A percentile compares a stretch with the other conserved stretches of the same genome.
These are phyloP conservation scores for Biscutella laevigata DNA, from an alignment of 441 rosid species.

Conservation along the genomic window DNA sequence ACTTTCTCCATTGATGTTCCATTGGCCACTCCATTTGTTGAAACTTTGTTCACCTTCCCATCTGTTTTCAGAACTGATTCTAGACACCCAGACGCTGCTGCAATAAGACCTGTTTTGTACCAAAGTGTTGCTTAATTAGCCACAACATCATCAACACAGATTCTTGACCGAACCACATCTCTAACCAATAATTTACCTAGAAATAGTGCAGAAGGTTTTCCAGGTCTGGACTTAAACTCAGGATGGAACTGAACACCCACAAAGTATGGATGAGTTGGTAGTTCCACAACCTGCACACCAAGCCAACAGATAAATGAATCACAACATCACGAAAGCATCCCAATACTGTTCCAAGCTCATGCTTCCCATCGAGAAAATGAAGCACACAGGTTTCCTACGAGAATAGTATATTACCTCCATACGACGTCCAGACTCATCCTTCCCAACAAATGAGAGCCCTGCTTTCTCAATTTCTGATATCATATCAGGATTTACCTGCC, in stretches of 20 bases:
- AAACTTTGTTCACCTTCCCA: constrained; percentile 26
- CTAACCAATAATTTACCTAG: constrained; percentile 38
- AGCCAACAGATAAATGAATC: constrained; percentile 4
- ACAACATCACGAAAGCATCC: neutral
- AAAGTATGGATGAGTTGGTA: constrained; percentile 73
- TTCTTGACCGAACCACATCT: too few species aligned
- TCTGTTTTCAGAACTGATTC: constrained; percentile 37
- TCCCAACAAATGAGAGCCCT: constrained; percentile 77
- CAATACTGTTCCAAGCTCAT: neutral
- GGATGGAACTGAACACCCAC: constrained; percentile 94
- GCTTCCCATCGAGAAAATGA: too few species aligned
- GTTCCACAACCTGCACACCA: constrained; percentile 62
- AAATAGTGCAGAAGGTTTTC: constrained; percentile 81
- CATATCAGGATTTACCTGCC: constrained; percentile 83
- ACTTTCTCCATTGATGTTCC: constrained; percentile 33
- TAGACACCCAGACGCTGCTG: constrained; percentile 72
- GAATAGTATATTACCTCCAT: constrained; percentile 54
- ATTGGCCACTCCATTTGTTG: constrained; percentile 33
- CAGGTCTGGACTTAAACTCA: constrained; percentile 90
- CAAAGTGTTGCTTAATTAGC: neutral
- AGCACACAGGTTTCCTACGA: neutral
- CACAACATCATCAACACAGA: constrained; percentile 7
- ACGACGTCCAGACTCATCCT: constrained; percentile 75
- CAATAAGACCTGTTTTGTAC: constrained; percentile 57
- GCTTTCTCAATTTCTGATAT: constrained; percentile 60